These are phyloP conservation scores for Fusarium liriodendri DNA, from an alignment of 2,329 filamentous ascomycete species.

Conservation along the genomic window DNA sequence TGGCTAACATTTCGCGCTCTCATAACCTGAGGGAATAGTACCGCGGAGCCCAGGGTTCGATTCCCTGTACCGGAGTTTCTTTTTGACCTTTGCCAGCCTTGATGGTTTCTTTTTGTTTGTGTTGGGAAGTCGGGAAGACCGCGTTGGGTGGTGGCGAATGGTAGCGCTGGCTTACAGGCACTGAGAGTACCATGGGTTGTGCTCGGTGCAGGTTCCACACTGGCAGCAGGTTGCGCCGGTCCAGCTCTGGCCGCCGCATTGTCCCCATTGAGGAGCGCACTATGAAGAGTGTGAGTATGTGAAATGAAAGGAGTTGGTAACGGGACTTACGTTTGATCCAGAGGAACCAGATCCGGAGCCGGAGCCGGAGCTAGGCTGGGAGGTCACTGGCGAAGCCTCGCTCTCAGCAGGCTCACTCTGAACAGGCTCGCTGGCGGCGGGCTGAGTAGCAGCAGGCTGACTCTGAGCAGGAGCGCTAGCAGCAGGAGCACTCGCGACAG, in stretches of 20 bases:
- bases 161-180: conserved; percentile 1
- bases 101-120: neutral
- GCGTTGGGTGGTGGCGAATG: neutral
- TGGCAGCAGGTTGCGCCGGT: conserved; percentile 40
- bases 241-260: conserved; percentile 42
- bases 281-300: conserved; percentile 1
- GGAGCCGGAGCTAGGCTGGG: neutral
- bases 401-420: conserved; percentile 1
- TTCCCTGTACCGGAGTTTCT: conserved; percentile 3
- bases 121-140: no score
- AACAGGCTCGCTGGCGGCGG: neutral
- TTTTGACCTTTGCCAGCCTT: neutral
- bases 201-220: conserved; percentile 33
- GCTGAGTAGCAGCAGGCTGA: neutral
- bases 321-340: conserved; percentile 13
- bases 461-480: neutral
- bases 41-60: conserved; percentile 6
- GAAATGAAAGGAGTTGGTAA: neutral
- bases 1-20: conserved; percentile 46
- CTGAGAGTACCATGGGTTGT: conserved; percentile 43
- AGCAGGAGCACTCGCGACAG: neutral
- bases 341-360: neutral
- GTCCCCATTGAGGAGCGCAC: conserved; percentile 36
- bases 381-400: neutral
- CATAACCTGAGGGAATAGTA: conserved; percentile 37